A percentile compares a stretch with the other conserved stretches of the same genome.
Conservation (phyloP, 495 filamentous ascomycete genomes). For the Aspergillus affinis region DNA sequence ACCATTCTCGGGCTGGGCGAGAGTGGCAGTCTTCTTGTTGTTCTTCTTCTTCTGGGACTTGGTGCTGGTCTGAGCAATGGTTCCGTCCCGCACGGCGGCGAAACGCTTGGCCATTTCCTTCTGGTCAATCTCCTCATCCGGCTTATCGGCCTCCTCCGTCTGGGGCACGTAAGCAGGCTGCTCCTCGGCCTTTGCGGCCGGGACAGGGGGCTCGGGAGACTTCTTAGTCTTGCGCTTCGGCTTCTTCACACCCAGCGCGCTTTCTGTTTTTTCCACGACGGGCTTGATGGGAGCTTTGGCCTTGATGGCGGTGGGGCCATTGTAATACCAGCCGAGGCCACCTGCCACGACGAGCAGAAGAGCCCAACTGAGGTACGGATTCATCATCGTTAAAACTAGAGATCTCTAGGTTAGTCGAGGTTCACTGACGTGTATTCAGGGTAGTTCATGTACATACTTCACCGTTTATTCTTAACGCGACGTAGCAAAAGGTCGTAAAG, state of each 20-base stretch:
- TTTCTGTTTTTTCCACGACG: slow-evolving; percentile 38
- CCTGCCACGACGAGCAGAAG: slow-evolving; percentile 53
- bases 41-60: slow-evolving; percentile 62
- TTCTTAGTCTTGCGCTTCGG: slow-evolving; percentile 43
- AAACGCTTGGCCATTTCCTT: slow-evolving; percentile 73
- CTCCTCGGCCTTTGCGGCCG: slow-evolving; percentile 31
- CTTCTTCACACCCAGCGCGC: slow-evolving; percentile 37
- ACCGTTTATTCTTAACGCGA: slow-evolving; percentile 5
- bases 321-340: slow-evolving; percentile 50
- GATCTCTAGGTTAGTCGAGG: slow-evolving; percentile 10
- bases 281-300: slow-evolving; percentile 31
- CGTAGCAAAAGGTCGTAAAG: slow-evolving; percentile 14
- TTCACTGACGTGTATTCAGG: not conserved
- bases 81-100: slow-evolving; percentile 63
- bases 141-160: slow-evolving; percentile 41
- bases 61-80: slow-evolving; percentile 42
- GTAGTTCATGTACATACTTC: not conserved
- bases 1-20: slow-evolving; percentile 28
- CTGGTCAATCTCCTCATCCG: slow-evolving; percentile 62
- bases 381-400: slow-evolving; percentile 39
- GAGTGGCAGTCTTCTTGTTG: slow-evolving; percentile 31
- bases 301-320: slow-evolving; percentile 34
- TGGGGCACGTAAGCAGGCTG: slow-evolving; percentile 42
- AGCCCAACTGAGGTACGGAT: slow-evolving; percentile 56
- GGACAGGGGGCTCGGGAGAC: slow-evolving; percentile 30